Percentiles rank a stretch among this genome's conserved stretches.
Conservation (phyloP, 768 basidiomycete genomes). For the Amanita molliuscula region DNA sequence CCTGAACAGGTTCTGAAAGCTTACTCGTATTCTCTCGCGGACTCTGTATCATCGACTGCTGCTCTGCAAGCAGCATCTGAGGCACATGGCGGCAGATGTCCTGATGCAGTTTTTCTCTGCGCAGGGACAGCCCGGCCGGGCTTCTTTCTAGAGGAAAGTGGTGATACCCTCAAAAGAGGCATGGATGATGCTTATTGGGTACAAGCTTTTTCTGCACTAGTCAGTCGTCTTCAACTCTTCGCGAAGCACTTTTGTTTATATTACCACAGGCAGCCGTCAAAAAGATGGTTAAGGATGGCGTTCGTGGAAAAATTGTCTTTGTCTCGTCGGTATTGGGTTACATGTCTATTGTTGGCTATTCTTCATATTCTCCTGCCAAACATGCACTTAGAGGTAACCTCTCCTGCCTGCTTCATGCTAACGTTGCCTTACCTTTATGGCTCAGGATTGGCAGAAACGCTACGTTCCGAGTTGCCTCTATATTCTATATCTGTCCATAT, state of each 20-base stretch:
- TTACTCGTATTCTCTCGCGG: constrained; percentile 57
- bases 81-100: constrained; percentile 43
- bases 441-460: constrained; percentile 71
- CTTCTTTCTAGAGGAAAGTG: constrained; percentile 64
- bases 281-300: constrained; percentile 46
- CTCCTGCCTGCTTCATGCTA: background rate
- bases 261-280: constrained; percentile 50
- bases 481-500: constrained; percentile 74
- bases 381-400: constrained; percentile 70
- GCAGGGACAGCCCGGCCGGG: constrained; percentile 66
- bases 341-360: constrained; percentile 70
- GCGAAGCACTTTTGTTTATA: background rate
- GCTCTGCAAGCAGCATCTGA: constrained; percentile 55
- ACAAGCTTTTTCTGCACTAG: constrained; percentile 47
- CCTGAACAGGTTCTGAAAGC: constrained; percentile 52
- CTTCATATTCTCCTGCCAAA: constrained; percentile 76
- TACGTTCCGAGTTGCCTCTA: constrained; percentile 70
- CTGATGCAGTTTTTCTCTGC: constrained; percentile 73
- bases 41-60: constrained; percentile 38
- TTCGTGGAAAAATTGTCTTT: constrained; percentile 64
- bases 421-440: constrained; percentile 4
- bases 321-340: constrained; percentile 67
- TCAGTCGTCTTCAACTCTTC: constrained; percentile 16
- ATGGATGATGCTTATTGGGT: constrained; percentile 38
- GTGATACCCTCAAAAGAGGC: constrained; percentile 40